A percentile compares a stretch with the other conserved stretches of the same genome.
Conservation (phyloP, 192 early-diverging fungal species). For the Backusella psychrophila region DNA sequence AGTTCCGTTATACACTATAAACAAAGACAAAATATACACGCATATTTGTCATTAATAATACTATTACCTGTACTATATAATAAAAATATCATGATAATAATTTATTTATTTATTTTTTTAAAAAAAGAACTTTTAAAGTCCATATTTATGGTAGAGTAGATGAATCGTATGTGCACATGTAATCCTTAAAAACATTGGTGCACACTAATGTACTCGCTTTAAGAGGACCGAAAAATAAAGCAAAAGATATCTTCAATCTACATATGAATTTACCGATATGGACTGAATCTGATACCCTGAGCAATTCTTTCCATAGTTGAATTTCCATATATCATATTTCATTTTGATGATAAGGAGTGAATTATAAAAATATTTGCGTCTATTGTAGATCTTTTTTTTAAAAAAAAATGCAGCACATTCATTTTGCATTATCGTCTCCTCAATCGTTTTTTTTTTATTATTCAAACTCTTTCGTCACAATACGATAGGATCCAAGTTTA, state of each 20-base stretch:
- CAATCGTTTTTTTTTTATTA: no score
- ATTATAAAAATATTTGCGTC: background rate
- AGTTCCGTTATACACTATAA: conserved; percentile 5
- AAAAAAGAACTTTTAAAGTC: no score
- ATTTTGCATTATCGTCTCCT: background rate
- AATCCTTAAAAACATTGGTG: no score
- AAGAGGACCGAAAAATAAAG: no score
- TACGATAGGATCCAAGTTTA: background rate
- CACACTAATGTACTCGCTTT: no score
- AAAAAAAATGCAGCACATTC: background rate
- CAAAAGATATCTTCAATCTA: background rate
- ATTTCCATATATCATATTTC: background rate
- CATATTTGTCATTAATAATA: background rate
- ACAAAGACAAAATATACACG: background rate
- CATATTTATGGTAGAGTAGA: no score
- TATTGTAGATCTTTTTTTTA: no score
- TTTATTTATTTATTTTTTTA: background rate
- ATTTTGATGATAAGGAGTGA: background rate
- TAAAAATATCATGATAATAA: background rate
- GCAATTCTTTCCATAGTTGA: background rate
- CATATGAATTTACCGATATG: background rate
- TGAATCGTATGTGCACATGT: no score
- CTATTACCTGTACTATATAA: background rate
- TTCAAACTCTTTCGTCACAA: background rate
- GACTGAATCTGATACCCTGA: background rate